Base-by-base conservation (phyloP, 2,329 filamentous ascomycete genomes). In the Paecilomyces sp. region DNA sequence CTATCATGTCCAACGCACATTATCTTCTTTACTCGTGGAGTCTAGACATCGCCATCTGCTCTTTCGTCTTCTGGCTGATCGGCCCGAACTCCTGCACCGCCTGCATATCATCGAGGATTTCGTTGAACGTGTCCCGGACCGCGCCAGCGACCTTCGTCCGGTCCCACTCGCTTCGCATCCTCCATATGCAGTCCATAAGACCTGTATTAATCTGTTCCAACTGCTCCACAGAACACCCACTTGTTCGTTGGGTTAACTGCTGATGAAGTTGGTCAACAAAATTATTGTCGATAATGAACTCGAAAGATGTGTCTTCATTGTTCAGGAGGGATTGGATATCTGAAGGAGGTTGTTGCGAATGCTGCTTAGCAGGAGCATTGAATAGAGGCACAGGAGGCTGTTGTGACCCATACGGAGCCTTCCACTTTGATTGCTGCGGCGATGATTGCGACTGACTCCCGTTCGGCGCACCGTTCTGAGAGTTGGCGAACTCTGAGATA, bases 121-220 rank as follows among this genome's bases (percentile, higher is more conserved):
- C 85, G 66, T 95, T 92, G 73, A 96, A 96, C 3, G 89, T 85
- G 15, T 83, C 79, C 51, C 80, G 80, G 41, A 95, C 82, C 41
- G 81, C 77, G 54, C 77, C 78, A 13, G 88, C 81, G 13, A 96
- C 92, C 66, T 82, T 81, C 67, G 86, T 88, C 52, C 94, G 85
- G 75, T 99, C 94, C 85, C 90, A 94, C 68, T 95, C 88, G 55
- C 85, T 83, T 56, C 92, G 84, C 61, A 83, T 84, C 62, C 82
- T 82, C 94, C 94, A 99, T 53, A 97, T 84, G 63, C 88, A 86
- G 62, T 93, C 89, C 93, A 97, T 97, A 63, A 97, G 79, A 65
- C 88, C 86, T 7, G 92, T 88, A 72, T 92, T 92, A 71, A 97
- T 88, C 75, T 97, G 93, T 79, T 97, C 93, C 22, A 99, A 79